Conservation (phyloP, 2,329 filamentous ascomycete genomes). For the Trichoderma breve region DNA sequence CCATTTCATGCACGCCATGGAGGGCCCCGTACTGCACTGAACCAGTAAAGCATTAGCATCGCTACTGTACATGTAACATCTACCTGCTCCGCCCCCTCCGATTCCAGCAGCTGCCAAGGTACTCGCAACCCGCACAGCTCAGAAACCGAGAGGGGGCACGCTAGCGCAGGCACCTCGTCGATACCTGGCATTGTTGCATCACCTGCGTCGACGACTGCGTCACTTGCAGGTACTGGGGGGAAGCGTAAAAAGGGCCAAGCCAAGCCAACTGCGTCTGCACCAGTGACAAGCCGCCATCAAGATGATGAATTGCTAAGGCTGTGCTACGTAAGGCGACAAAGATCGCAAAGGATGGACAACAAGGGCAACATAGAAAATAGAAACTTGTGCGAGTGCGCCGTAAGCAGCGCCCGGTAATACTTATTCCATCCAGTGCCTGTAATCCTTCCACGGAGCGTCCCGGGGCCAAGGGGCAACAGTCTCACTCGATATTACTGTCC, state of each 20-base stretch:
- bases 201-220: not conserved
- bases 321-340: not conserved
- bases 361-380: not conserved
- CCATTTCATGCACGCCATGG: not conserved
- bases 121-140: not conserved
- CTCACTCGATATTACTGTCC: not conserved
- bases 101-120: not conserved
- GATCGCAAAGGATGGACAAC: not conserved
- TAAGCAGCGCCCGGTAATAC: not conserved
- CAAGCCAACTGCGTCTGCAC: not conserved
- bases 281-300: not conserved
- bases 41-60: not conserved
- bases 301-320: not conserved
- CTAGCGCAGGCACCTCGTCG: conserved; percentile 13
- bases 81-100: not conserved
- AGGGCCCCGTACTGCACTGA: not conserved
- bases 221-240: not conserved
- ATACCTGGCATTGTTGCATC: not conserved
- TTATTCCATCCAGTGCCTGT: not conserved
- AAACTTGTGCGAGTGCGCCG: not conserved
- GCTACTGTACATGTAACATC: not conserved
- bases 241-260: not conserved
- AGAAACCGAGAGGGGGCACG: not conserved
- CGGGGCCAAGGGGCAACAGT: not conserved
- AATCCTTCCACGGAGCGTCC: conserved; percentile 13